Percentiles rank a stretch among this genome's conserved stretches.
Conservation (phyloP, 2,329 filamentous ascomycete genomes). For the Pseudohalonectria lignicola region DNA sequence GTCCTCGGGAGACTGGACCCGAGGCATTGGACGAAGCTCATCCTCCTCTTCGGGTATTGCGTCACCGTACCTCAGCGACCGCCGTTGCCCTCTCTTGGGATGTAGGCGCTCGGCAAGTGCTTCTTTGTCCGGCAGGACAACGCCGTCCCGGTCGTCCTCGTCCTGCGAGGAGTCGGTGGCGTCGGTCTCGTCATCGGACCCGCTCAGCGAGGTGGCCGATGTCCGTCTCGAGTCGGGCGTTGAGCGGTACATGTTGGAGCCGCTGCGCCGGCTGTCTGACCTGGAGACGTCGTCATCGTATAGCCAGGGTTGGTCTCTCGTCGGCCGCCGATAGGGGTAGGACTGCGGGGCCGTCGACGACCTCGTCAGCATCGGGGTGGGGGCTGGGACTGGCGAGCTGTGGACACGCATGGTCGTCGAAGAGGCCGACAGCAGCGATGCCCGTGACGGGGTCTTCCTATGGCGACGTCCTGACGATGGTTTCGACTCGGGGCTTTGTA, state of each 20-base stretch:
- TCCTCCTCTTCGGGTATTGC: conserved; percentile 4
- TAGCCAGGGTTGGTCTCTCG: background rate
- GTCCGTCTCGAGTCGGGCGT: conserved; percentile 23
- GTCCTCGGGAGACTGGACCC: no score
- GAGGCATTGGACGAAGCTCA: background rate
- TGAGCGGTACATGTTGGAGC: conserved; percentile 21
- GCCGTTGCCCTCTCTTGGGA: conserved; percentile 2
- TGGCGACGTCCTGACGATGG: no score
- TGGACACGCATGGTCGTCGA: conserved; percentile 14
- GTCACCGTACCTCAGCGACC: conserved; percentile 5
- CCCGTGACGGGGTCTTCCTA: conserved; percentile 6
- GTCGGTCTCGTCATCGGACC: conserved; percentile 27
- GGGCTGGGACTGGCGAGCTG: no score
- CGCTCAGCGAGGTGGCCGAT: conserved; percentile 22
- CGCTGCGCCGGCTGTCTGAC: conserved; percentile 16
- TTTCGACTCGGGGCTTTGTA: conserved; percentile 11
- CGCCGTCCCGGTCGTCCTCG: conserved; percentile 14
- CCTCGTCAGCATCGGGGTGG: conserved; percentile 7
- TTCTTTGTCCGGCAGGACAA: conserved; percentile 6
- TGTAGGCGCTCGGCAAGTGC: conserved; percentile 7
- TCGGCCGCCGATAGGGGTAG: no score
- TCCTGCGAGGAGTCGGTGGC: conserved; percentile 22
- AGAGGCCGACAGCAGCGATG: conserved; percentile 12
- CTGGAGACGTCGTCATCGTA: conserved; percentile 14
- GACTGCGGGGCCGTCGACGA: conserved; percentile 10